These are phyloP conservation scores for Westerdykella ornata DNA, from an alignment of 2,329 filamentous ascomycete species.

Conservation along the genomic window DNA sequence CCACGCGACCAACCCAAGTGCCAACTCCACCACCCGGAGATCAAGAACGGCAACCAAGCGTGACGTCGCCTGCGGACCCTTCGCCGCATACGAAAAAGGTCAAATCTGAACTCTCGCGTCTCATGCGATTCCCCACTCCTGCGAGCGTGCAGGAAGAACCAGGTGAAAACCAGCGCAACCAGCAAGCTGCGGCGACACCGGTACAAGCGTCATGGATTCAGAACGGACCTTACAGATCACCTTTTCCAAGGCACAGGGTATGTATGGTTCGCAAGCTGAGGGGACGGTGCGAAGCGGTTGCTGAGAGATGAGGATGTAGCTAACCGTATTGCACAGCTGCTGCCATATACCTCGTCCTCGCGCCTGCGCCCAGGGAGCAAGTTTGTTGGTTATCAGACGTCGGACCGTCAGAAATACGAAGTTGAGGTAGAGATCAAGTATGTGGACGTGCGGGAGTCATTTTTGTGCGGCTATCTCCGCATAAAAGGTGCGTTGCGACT, in stretches of 20 bases:
- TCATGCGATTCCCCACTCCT: constrained; percentile 24
- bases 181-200: constrained; percentile 20
- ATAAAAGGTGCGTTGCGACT: constrained; percentile 67
- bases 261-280: constrained; percentile 8
- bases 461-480: constrained; percentile 86
- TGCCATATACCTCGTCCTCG: constrained; percentile 75
- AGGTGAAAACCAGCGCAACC: constrained; percentile 28
- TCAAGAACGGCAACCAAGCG: constrained; percentile 11
- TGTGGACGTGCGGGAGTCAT: constrained; percentile 89
- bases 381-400: constrained; percentile 87
- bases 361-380: constrained; percentile 80
- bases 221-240: constrained; percentile 22
- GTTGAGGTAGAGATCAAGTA: constrained; percentile 97
- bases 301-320: constrained; percentile 11
- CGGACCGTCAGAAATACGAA: constrained; percentile 86
- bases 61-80: neutral
- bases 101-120: too few relatives aligned
- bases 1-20: constrained; percentile 19
- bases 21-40: constrained; percentile 33
- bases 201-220: constrained; percentile 20
- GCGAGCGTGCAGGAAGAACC: constrained; percentile 33
- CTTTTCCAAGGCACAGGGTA: constrained; percentile 32
- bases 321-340: constrained; percentile 46
- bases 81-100: too few relatives aligned
- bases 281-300: constrained; percentile 2